phyloP scores from a whole-genome alignment of 176 grass and related monocot species.

The Tuctoria greenei region DNA sequence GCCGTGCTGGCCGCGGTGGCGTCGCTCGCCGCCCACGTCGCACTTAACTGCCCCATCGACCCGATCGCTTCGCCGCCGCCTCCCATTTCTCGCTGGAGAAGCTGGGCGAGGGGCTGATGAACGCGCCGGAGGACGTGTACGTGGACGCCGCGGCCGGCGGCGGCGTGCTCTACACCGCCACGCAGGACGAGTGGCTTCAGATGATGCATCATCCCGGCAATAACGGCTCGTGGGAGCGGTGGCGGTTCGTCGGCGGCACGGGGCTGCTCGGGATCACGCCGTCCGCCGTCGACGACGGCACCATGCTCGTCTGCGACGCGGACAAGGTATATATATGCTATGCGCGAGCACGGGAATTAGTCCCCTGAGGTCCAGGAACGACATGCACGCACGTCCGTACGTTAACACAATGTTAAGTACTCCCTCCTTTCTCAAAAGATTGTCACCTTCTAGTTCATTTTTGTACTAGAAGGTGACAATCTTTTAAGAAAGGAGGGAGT shows the following conservation, averaged over 20 bases:
- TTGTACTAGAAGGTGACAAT: too few species aligned
- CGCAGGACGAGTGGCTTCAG: constrained; percentile 76
- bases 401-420: too few species aligned
- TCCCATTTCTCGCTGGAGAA: constrained; percentile 45
- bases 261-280: constrained; percentile 52
- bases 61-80: constrained; percentile 32
- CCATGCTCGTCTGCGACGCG: constrained; percentile 68
- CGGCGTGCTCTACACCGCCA: constrained; percentile 57
- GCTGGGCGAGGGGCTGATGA: constrained; percentile 57
- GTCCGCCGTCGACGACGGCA: constrained; percentile 44
- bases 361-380: neutral
- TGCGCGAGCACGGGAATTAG: neutral
- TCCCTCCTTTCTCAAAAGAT: too few species aligned
- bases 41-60: constrained; percentile 57
- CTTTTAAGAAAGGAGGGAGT: too few species aligned
- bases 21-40: constrained; percentile 47
- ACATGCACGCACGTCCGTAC: neutral
- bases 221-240: constrained; percentile 70
- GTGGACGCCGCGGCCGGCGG: constrained; percentile 57
- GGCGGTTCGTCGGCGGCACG: constrained; percentile 57
- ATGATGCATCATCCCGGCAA: constrained; percentile 53
- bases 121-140: constrained; percentile 65
- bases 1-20: constrained; percentile 36
- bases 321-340: too few species aligned
- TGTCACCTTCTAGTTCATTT: too few species aligned